These are phyloP conservation scores for Exserohilum turcica DNA, from an alignment of 2,329 filamentous ascomycete species.

Conservation along the genomic window DNA sequence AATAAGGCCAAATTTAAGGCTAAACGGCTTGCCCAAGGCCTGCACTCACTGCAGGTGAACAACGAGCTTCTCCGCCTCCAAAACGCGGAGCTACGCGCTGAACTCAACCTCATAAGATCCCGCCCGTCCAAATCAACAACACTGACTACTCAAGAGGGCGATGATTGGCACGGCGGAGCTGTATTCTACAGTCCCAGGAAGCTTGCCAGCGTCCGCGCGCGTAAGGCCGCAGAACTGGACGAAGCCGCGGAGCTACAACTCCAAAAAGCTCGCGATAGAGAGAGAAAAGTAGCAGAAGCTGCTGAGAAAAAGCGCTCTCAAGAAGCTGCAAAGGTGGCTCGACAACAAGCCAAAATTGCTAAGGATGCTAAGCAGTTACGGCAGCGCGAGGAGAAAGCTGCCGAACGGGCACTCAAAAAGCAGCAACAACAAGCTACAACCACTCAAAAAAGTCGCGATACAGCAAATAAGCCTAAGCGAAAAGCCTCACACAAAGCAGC, in stretches of 20 bases:
- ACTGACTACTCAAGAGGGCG: too few relatives aligned
- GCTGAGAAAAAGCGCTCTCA: background rate
- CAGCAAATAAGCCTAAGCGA: background rate
- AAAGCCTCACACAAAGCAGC: background rate
- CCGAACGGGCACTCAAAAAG: background rate
- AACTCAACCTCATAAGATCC: too few relatives aligned
- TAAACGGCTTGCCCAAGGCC: too few relatives aligned
- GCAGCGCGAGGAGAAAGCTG: background rate
- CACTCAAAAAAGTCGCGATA: background rate
- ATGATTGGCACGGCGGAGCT: too few relatives aligned
- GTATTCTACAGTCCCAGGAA: background rate
- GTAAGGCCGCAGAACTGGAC: background rate
- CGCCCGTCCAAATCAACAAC: too few relatives aligned
- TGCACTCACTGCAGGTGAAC: too few relatives aligned
- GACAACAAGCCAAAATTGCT: background rate
- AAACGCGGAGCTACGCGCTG: too few relatives aligned
- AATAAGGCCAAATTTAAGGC: too few relatives aligned
- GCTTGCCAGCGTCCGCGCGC: background rate
- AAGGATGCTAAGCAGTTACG: background rate
- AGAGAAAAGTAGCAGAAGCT: background rate
- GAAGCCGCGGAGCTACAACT: background rate
- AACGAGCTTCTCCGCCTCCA: too few relatives aligned
- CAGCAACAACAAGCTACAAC: constrained; percentile 1
- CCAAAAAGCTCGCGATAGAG: background rate
- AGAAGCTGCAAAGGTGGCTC: background rate